Evolutionary conservation across 371 early-diverging fungal genomes (phyloP), one percentile per base, ranked within the genome.

Genomic region (Homolaphlyctis polyrhiza): DNA sequence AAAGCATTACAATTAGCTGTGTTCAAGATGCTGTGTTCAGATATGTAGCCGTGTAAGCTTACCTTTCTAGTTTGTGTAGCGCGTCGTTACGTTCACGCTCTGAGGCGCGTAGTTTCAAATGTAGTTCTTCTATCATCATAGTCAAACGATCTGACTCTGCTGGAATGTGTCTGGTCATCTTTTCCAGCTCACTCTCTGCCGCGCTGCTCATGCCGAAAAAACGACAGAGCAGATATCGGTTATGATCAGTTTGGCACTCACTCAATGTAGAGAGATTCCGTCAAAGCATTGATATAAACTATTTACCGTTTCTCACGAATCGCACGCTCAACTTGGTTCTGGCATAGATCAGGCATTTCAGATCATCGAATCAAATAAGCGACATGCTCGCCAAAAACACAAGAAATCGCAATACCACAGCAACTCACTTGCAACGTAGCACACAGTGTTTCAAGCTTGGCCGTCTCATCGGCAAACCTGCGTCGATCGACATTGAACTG

Each of bases 171-270:
- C 65, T 57, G 18, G 72, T 69, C 23, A 74, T 18, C 58, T 74
- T 79, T 51, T 77, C 74, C n/a, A 77, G 66, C 60, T 77, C 78
- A 64, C 49, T 65, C 60, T 79, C 80, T n/a, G 73, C 74, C 25
- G 73, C 58, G 14, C 73, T 72, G 57, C 23, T 18, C 45, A 45
- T 45, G 45, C 16, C 23, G 16, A 18, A n/a, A 45, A 45, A 45
- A 45, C 16, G 16, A 45, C 23, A 45, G 23, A 18, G 45, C 45
- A 45, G 45, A 45, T 45, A 45, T 45, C 16, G 23, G n/a, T n/a
- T n/a, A n/a, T n/a, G n/a, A n/a, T n/a, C n/a, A n/a, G n/a, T n/a
- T 16, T 45, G 45, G n/a, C 45, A 45, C n/a, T 13, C n/a, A n/a
- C 45, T 16, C 18, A 57, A 29, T 27, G 23, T 23, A 45, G 45